These are phyloP conservation scores for Pseudisothecium myosuroides DNA, from an alignment of 225 moss, liverwort and hornwort species.

Conservation along the genomic window DNA sequence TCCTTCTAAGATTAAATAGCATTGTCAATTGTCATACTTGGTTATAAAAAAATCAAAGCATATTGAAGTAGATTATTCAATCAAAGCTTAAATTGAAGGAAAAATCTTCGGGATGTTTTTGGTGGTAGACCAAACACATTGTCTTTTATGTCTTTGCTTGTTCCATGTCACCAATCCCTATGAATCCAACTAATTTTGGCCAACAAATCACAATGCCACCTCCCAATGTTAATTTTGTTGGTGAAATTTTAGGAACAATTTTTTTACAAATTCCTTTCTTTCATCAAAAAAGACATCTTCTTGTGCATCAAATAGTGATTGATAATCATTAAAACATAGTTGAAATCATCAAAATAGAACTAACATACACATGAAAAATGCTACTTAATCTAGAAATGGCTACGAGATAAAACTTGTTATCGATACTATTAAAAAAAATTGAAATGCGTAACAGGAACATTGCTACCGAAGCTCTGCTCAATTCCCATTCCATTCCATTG, in stretches of 20 bases:
- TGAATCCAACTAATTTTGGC: background rate
- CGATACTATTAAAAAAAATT: background rate
- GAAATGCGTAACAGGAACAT: background rate
- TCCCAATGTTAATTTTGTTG: background rate
- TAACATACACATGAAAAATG: background rate
- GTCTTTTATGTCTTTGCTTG: background rate
- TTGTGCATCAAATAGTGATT: background rate
- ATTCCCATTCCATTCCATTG: background rate
- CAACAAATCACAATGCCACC: background rate
- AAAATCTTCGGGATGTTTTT: background rate
- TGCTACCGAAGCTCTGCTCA: background rate
- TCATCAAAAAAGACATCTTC: background rate
- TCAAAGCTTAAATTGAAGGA: background rate
- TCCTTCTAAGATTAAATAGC: background rate
- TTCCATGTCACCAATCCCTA: background rate
- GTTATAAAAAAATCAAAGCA: background rate
- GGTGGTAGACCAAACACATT: background rate
- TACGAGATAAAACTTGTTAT: background rate
- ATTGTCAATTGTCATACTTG: background rate
- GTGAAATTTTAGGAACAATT: background rate
- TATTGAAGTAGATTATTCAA: background rate
- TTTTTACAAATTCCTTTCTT: background rate
- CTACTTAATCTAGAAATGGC: background rate
- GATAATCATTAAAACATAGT: background rate
- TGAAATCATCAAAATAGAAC: background rate